Evolutionary conservation across 2,329 filamentous ascomycete genomes (phyloP).

Genomic region (Penicillium expansum): DNA sequence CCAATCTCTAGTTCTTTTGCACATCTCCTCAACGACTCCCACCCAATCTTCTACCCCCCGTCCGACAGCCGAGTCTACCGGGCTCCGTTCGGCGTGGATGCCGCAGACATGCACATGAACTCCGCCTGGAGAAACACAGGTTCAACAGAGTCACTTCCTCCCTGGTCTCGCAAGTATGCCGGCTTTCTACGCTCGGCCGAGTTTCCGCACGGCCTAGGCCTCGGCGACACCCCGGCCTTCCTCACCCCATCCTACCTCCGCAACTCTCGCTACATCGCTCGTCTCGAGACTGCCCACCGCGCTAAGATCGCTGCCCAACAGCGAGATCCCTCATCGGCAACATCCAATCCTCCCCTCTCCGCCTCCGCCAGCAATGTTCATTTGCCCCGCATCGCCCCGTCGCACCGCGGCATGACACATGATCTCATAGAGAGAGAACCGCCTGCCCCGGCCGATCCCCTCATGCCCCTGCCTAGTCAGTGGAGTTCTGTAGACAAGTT

Average conservation of each 20-base stretch:
- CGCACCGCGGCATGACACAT: constrained; percentile 75
- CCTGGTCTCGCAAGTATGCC: constrained; percentile 50
- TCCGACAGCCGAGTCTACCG: constrained; percentile 35
- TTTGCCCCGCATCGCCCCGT: constrained; percentile 58
- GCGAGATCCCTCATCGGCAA: constrained; percentile 49
- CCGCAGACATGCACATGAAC: constrained; percentile 50
- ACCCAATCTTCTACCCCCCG: constrained; percentile 37
- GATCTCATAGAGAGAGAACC: constrained; percentile 78
- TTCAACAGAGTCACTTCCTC: constrained; percentile 40
- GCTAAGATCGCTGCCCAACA: constrained; percentile 54
- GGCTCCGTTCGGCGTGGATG: constrained; percentile 42
- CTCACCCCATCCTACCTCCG: constrained; percentile 82
- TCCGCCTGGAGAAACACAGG: constrained; percentile 46
- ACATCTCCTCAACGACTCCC: constrained; percentile 51
- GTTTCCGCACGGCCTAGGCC: constrained; percentile 23
- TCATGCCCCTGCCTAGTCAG: constrained; percentile 70
- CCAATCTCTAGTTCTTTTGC: constrained; percentile 50
- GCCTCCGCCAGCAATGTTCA: constrained; percentile 58
- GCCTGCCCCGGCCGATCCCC: constrained; percentile 55
- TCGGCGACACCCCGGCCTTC: constrained; percentile 51
- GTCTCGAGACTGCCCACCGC: constrained; percentile 68
- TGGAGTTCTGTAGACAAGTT: constrained; percentile 82
- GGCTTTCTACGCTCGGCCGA: constrained; percentile 32
- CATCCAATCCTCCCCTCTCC: constrained; percentile 48
- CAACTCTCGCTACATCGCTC: constrained; percentile 73